Conservation (phyloP, 768 basidiomycete species). For the Phlebiopsis flavidoalba region DNA sequence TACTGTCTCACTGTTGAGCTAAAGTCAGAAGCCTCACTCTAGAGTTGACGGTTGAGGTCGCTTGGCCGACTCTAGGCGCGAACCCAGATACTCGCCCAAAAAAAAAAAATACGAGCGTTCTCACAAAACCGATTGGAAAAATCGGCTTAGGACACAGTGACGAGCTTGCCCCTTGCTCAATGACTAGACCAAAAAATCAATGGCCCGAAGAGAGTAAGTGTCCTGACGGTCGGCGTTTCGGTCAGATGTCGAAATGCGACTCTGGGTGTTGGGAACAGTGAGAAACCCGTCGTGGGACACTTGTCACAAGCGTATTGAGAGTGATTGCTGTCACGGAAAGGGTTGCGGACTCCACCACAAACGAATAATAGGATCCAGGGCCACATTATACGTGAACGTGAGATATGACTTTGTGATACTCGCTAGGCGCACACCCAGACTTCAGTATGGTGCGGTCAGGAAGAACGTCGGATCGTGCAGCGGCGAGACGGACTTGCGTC, state of each 20-base stretch:
- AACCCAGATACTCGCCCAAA: slow-evolving; percentile 58
- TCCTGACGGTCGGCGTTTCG: slow-evolving; percentile 44
- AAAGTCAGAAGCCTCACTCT: slow-evolving; percentile 55
- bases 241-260: slow-evolving; percentile 35
- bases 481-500: slow-evolving; percentile 45
- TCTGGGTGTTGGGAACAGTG: slow-evolving; percentile 49
- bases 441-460: slow-evolving; percentile 44
- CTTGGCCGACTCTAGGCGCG: slow-evolving; percentile 49
- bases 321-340: slow-evolving; percentile 45
- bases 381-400: too few species aligned
- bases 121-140: slow-evolving; percentile 42
- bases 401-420: too few species aligned
- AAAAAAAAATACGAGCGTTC: too few species aligned
- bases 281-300: slow-evolving; percentile 48
- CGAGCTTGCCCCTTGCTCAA: slow-evolving; percentile 54
- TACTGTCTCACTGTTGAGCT: too few species aligned
- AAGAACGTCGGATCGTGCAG: slow-evolving; percentile 39
- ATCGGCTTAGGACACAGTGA: slow-evolving; percentile 46
- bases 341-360: slow-evolving; percentile 46
- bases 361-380: slow-evolving; percentile 43
- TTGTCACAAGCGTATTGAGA: slow-evolving; percentile 51
- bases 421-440: too few species aligned
- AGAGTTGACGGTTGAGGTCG: slow-evolving; percentile 47
- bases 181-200: slow-evolving; percentile 64
- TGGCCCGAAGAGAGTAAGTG: slow-evolving; percentile 46